Percentiles rank a stretch among this genome's conserved stretches.
Conservation (phyloP, 1,284 basidiomycete genomes). For the Malassezia restricta region DNA sequence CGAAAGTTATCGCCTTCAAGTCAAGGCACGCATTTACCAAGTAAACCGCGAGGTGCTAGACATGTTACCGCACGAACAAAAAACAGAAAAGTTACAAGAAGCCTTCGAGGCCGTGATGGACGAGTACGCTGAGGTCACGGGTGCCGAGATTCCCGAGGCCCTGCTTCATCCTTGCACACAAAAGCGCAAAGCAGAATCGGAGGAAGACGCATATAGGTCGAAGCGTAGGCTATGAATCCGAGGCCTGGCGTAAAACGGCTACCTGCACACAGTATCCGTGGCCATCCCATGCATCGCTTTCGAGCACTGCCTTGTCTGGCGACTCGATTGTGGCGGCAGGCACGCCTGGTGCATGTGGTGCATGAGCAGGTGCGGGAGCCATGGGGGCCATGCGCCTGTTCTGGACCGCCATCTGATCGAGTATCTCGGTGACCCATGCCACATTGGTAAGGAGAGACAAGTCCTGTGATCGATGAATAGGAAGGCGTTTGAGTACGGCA, state of each 20-base stretch:
- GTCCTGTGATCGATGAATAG: slow-evolving; percentile 59
- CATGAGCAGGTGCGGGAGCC: neutral
- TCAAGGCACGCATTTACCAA: slow-evolving; percentile 72
- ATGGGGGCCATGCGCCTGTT: neutral
- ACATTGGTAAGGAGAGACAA: slow-evolving; percentile 77
- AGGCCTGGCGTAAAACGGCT: slow-evolving; percentile 2
- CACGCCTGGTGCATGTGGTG: neutral
- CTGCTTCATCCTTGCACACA: slow-evolving; percentile 15
- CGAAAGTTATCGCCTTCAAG: slow-evolving; percentile 56
- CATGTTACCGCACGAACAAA: slow-evolving; percentile 71
- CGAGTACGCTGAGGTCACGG: slow-evolving; percentile 71
- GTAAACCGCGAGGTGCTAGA: slow-evolving; percentile 86
- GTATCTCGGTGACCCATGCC: slow-evolving; percentile 66
- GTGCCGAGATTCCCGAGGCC: slow-evolving; percentile 30
- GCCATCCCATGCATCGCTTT: slow-evolving; percentile 8
- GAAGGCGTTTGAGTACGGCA: slow-evolving; percentile 65
- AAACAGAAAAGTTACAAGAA: slow-evolving; percentile 77
- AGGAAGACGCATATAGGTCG: too few species aligned
- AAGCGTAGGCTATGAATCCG: neutral
- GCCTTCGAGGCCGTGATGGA: slow-evolving; percentile 77
- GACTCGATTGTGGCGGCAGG: neutral
- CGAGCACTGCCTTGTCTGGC: neutral
- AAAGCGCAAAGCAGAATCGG: too few species aligned
- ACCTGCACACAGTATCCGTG: slow-evolving; percentile 11
- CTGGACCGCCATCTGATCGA: slow-evolving; percentile 48